Evolutionary conservation across 208 protist species (phyloP).

Genomic region (Wallacemonas sp.): DNA sequence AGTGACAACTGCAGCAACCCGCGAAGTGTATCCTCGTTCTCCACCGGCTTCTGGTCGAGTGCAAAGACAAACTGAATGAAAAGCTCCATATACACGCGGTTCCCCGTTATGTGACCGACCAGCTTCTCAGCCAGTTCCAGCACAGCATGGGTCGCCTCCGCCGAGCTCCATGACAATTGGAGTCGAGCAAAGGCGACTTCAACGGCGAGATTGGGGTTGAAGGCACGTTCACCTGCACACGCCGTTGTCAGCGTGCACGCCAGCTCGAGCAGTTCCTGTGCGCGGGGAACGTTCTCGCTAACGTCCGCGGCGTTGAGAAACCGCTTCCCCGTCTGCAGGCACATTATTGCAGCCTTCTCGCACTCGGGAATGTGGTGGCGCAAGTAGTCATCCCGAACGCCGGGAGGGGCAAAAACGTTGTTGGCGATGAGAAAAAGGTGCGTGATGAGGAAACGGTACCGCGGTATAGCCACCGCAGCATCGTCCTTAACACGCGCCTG

Average conservation of each 20-base stretch:
- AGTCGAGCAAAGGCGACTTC: slow-evolving; percentile 66
- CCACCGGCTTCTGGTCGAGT: not conserved
- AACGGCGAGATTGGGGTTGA: slow-evolving; percentile 8
- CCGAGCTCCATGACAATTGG: slow-evolving; percentile 34
- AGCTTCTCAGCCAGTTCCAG: not conserved
- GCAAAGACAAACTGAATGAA: slow-evolving; percentile 14
- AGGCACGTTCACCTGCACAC: not conserved
- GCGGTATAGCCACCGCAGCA: too few relatives aligned
- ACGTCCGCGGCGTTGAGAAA: slow-evolving; percentile 11
- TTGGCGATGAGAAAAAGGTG: slow-evolving; percentile 56
- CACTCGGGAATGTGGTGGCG: slow-evolving; percentile 48
- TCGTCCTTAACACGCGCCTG: too few relatives aligned
- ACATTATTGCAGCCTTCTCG: slow-evolving; percentile 80
- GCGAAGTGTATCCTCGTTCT: slow-evolving; percentile 6
- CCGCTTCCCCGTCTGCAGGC: slow-evolving; percentile 65
- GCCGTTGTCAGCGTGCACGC: slow-evolving; percentile 12
- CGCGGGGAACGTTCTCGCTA: not conserved
- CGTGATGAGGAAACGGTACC: slow-evolving; percentile 39
- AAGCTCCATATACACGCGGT: slow-evolving; percentile 11
- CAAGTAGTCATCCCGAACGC: slow-evolving; percentile 47
- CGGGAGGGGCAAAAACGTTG: slow-evolving; percentile 41
- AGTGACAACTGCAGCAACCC: slow-evolving; percentile 30
- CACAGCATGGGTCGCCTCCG: not conserved
- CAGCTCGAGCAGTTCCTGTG: slow-evolving; percentile 27
- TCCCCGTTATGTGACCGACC: not conserved